Percentiles rank a stretch among this genome's conserved stretches.
phyloP scores from a whole-genome alignment of 495 filamentous ascomycete genomes.

The Mytilinidion resinicola region DNA sequence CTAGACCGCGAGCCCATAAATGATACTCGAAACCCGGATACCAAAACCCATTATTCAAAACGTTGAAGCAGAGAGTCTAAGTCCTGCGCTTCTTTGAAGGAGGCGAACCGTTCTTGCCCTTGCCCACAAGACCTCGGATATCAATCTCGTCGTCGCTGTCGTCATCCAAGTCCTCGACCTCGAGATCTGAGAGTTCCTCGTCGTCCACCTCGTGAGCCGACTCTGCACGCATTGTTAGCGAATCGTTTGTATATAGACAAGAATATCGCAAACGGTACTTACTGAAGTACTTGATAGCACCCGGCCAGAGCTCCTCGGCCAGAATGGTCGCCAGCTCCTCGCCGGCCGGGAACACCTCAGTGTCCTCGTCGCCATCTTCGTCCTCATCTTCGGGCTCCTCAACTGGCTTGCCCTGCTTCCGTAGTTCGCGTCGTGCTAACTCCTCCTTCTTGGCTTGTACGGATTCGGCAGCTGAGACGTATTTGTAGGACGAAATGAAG shows the following conservation, averaged over 20 bases:
- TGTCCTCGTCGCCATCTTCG: conserved; percentile 47
- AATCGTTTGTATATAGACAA: not conserved
- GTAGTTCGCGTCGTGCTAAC: conserved; percentile 50
- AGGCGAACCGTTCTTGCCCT: conserved; percentile 25
- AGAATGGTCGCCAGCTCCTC: conserved; percentile 73
- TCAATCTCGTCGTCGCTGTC: conserved; percentile 43
- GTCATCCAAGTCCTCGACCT: conserved; percentile 51
- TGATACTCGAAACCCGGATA: too few relatives aligned
- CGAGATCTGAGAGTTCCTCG: conserved; percentile 45
- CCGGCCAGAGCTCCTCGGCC: conserved; percentile 80
- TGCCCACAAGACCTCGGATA: conserved; percentile 34
- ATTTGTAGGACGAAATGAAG: conserved; percentile 52
- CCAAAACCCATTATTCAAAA: not conserved
- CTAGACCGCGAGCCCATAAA: too few relatives aligned
- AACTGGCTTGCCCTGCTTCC: conserved; percentile 50
- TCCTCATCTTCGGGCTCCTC: conserved; percentile 49
- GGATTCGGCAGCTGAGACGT: conserved; percentile 64
- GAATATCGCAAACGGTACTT: conserved; percentile 37
- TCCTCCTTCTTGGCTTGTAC: conserved; percentile 52
- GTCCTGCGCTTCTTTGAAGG: conserved; percentile 23
- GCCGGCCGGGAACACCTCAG: conserved; percentile 75
- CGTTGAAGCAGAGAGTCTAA: not conserved
- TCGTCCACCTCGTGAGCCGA: conserved; percentile 56
- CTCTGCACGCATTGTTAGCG: conserved; percentile 37
- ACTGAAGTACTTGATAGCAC: conserved; percentile 88